Evolutionary conservation across 2,329 filamentous ascomycete genomes (phyloP), one percentile per base, ranked within the genome.

Genomic region (Cladophialophora yegresii): DNA sequence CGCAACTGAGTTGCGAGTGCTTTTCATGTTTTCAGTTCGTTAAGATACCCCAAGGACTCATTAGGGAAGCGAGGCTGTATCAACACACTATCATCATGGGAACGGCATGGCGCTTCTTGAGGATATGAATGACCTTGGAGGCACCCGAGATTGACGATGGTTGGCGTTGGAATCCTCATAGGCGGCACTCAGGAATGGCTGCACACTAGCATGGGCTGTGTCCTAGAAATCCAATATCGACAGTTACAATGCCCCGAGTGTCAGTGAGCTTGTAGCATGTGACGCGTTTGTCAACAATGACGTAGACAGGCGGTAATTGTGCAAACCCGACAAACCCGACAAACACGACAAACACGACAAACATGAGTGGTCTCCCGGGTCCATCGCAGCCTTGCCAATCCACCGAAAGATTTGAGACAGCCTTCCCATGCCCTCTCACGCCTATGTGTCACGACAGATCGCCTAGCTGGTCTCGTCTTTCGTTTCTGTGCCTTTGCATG

Each of bases 101-200:
- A 53, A 68, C 62, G 30, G 47, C 45, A 59, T 53, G 68, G 68
- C 68, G 68, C 70, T 70, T 68, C 65, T 67, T 70, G 89, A 68
- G 93, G 93, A n/a, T 77, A 75, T 0, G 93, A 93, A 43, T 97
- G 58, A 60, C 66, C 66, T 66, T 68, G 66, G 66, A 62, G 54
- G 58, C 45, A 54, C 62, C 47, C 8, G 36, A n/a, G 50, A 8
- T 22, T 53, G 32, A 45, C 22, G 51, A 53, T 61, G 50, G 43
- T 50, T 58, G 36, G 60, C 49, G 49, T 40, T 26, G 58, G 54
- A 54, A 54, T 63, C 36, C 20, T 22, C 50, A 53, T 22, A 26
- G 22, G 13, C 9, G 43, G 47, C 20, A 26, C 6, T 30, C 26
- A 28, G 22, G 5, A 40, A 33, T 23, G 54, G 9, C 16, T 28